These are phyloP conservation scores for Apodospora peruviana DNA, from an alignment of 495 filamentous ascomycete genomes.

Conservation along the genomic window DNA sequence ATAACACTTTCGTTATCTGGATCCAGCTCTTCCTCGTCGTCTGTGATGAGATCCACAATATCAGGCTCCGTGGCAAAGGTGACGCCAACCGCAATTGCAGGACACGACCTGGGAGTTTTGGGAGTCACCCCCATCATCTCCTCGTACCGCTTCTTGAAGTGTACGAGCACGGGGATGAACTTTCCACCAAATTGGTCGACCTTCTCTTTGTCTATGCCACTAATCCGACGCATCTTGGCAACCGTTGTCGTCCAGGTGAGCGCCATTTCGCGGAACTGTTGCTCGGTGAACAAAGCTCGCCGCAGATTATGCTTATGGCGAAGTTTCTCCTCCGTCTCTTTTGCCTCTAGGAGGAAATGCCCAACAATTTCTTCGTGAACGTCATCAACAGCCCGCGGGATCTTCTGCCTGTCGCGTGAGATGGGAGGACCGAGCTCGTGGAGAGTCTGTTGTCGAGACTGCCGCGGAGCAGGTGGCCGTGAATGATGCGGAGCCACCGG, in stretches of 20 bases:
- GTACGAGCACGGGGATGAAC: slow-evolving; percentile 60
- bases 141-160: slow-evolving; percentile 51
- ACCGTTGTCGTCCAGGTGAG: slow-evolving; percentile 60
- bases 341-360: slow-evolving; percentile 67
- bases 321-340: slow-evolving; percentile 57
- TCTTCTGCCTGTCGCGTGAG: slow-evolving; percentile 59
- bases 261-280: slow-evolving; percentile 75
- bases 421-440: slow-evolving; percentile 62
- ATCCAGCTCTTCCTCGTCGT: slow-evolving; percentile 54
- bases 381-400: slow-evolving; percentile 47
- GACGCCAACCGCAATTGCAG: too few species aligned
- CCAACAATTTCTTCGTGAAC: slow-evolving; percentile 49
- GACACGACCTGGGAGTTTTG: too few species aligned
- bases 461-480: slow-evolving; percentile 24
- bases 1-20: slow-evolving; percentile 43
- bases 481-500: slow-evolving; percentile 35
- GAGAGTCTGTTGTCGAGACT: slow-evolving; percentile 20
- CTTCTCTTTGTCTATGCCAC: slow-evolving; percentile 63
- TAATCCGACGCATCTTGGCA: slow-evolving; percentile 59
- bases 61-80: slow-evolving; percentile 27
- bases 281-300: slow-evolving; percentile 69
- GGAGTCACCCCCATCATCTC: slow-evolving; percentile 43
- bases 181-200: slow-evolving; percentile 61
- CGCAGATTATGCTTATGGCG: slow-evolving; percentile 57
- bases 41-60: slow-evolving; percentile 63